Percentiles rank a stretch among this genome's conserved stretches.
Evolutionary conservation across 208 protist genomes (phyloP).

Genomic region (Chromosphaera perkinsii): DNA sequence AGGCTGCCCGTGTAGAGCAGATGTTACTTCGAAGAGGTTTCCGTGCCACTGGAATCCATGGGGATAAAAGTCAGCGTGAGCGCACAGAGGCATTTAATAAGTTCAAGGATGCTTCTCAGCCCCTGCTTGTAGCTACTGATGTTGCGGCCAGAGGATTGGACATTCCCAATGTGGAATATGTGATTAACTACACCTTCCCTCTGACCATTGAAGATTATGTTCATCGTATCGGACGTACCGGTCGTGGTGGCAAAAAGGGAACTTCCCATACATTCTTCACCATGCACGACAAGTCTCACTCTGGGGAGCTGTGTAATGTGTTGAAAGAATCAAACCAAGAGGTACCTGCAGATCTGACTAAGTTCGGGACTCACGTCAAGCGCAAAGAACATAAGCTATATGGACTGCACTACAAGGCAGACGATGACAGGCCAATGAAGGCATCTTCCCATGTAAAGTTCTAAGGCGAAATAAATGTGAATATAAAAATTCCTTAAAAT

Average conservation of each 20-base stretch:
- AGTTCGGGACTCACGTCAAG: conserved; percentile 9
- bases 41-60: conserved; percentile 10
- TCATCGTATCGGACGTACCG: conserved; percentile 69
- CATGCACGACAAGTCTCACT: background rate
- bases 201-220: conserved; percentile 67
- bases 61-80: conserved; percentile 18
- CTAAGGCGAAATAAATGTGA: no score
- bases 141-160: conserved; percentile 74
- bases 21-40: conserved; percentile 21
- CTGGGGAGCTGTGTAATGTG: conserved; percentile 1
- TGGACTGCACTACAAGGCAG: conserved; percentile 2
- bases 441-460: no score
- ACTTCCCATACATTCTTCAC: conserved; percentile 16
- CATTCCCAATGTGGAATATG: conserved; percentile 58
- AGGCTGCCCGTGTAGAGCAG: conserved; percentile 24
- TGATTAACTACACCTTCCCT: conserved; percentile 67
- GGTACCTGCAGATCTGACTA: conserved; percentile 9
- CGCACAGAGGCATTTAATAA: conserved; percentile 12
- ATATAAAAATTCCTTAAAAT: no score
- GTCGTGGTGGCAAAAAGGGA: conserved; percentile 54
- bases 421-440: conserved; percentile 20
- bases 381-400: conserved; percentile 12
- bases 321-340: conserved; percentile 11
- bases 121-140: conserved; percentile 71
- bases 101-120: conserved; percentile 14